phyloP scores from a whole-genome alignment of 495 filamentous ascomycete species.

The Aspergillus homomorphus region DNA sequence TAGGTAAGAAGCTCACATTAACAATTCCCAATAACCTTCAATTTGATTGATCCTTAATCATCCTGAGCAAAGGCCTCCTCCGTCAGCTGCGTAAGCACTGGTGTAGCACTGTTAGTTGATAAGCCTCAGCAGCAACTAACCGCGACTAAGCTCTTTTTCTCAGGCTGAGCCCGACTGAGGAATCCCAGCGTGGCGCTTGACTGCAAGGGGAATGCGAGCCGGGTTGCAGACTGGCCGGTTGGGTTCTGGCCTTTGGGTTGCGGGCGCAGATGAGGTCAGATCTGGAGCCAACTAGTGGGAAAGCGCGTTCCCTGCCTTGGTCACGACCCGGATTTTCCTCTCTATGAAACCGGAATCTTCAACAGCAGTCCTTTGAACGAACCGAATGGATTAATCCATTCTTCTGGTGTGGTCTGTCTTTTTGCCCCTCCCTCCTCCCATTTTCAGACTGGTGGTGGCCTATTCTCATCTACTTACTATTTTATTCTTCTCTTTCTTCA shows the following conservation, averaged over 20 bases:
- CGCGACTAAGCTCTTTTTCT: background rate
- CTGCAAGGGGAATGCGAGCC: slow-evolving; percentile 8
- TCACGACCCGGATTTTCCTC: background rate
- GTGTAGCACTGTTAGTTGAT: too few relatives aligned
- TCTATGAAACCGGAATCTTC: background rate
- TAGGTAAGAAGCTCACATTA: too few relatives aligned
- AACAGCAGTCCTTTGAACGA: too few relatives aligned
- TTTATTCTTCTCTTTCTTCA: background rate
- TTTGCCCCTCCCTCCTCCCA: background rate
- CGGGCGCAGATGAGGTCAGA: slow-evolving; percentile 1
- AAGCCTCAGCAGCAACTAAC: too few relatives aligned
- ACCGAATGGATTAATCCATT: too few relatives aligned
- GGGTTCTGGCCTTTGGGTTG: background rate
- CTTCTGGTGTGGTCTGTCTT: background rate
- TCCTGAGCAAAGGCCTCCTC: too few relatives aligned
- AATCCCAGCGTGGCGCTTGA: background rate
- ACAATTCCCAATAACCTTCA: too few relatives aligned
- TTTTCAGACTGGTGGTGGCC: background rate
- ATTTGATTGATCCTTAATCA: background rate
- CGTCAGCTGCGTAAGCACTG: too few relatives aligned
- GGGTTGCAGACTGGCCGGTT: background rate
- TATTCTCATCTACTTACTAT: background rate
- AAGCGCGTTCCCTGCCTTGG: slow-evolving; percentile 2
- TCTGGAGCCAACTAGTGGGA: background rate
- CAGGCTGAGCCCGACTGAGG: background rate